Conservation (phyloP, 1,284 basidiomycete species). For the Pulchroboletus neoregius region DNA sequence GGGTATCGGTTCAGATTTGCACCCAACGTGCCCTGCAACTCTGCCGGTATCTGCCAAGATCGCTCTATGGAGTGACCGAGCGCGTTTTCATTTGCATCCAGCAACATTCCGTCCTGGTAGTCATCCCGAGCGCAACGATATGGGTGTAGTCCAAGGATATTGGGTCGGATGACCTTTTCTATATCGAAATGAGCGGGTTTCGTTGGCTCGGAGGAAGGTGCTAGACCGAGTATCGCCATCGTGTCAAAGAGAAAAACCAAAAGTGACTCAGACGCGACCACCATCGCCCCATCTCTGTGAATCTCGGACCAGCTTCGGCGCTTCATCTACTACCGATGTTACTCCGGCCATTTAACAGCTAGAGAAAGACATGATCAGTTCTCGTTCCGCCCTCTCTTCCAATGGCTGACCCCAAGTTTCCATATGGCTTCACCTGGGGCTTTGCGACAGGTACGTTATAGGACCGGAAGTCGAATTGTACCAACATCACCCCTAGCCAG, state of each 20-base stretch:
- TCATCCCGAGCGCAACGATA: slow-evolving; percentile 98
- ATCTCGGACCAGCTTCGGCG: neutral
- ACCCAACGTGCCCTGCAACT: slow-evolving; percentile 36
- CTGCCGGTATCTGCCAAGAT: slow-evolving; percentile 28
- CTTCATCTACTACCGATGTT: neutral
- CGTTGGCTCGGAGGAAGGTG: slow-evolving; percentile 40
- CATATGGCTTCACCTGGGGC: slow-evolving; percentile 4
- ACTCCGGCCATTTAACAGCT: too few species aligned
- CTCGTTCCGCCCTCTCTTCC: neutral
- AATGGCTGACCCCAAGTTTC: slow-evolving; percentile 1
- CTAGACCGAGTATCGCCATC: slow-evolving; percentile 49
- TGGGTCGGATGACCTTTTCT: slow-evolving; percentile 83
- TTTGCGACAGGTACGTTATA: slow-evolving; percentile 5
- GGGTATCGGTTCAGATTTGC: slow-evolving; percentile 83
- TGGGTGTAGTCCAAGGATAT: slow-evolving; percentile 88
- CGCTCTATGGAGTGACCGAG: slow-evolving; percentile 80
- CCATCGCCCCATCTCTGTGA: too few species aligned
- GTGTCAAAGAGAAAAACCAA: neutral
- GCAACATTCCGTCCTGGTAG: slow-evolving; percentile 89
- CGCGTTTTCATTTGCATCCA: slow-evolving; percentile 98
- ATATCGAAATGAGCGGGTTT: slow-evolving; percentile 79
- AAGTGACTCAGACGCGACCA: too few species aligned
- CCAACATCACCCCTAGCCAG: slow-evolving; percentile 38
- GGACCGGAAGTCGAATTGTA: neutral
- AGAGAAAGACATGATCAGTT: too few species aligned